Conservation (phyloP, 1,139 yeast species). For the Protomyces pachydermus region DNA sequence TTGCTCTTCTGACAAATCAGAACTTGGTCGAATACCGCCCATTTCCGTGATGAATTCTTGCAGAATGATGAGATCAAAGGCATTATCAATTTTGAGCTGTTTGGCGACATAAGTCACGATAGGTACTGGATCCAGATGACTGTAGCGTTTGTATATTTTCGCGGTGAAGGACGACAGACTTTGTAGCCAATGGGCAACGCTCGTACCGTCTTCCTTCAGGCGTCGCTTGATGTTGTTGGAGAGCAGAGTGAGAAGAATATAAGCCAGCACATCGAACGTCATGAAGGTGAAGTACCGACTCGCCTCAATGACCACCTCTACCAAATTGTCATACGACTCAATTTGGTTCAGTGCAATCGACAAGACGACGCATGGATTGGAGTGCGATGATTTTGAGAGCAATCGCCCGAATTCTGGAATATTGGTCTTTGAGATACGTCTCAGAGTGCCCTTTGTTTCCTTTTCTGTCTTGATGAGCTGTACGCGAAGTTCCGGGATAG, state of each 20-base stretch:
- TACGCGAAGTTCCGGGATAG: slow-evolving; percentile 54
- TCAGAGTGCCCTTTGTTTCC: slow-evolving; percentile 72
- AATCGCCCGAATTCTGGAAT: slow-evolving; percentile 71
- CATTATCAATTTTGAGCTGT: slow-evolving; percentile 58
- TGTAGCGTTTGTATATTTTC: slow-evolving; percentile 39
- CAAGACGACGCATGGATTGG: slow-evolving; percentile 76
- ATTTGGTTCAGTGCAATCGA: slow-evolving; percentile 47
- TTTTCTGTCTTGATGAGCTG: slow-evolving; percentile 71
- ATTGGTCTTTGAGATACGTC: slow-evolving; percentile 82
- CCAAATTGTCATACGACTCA: slow-evolving; percentile 88
- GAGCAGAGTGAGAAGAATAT: slow-evolving; percentile 59
- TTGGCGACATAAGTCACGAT: slow-evolving; percentile 58
- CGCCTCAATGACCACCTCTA: slow-evolving; percentile 70
- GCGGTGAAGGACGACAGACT: slow-evolving; percentile 42
- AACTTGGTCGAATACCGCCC: slow-evolving; percentile 73
- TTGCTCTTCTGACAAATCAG: slow-evolving; percentile 62
- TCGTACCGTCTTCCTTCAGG: slow-evolving; percentile 72
- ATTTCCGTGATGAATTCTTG: slow-evolving; percentile 65
- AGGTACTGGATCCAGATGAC: slow-evolving; percentile 41
- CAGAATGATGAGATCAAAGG: slow-evolving; percentile 62
- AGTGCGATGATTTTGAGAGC: slow-evolving; percentile 67
- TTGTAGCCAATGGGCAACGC: slow-evolving; percentile 81
- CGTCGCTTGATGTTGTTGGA: slow-evolving; percentile 40
- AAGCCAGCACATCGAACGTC: slow-evolving; percentile 82
- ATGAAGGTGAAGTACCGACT: slow-evolving; percentile 71